Percentiles rank a stretch among this genome's conserved stretches.
These are phyloP conservation scores for Citrus reticulata DNA, from an alignment of 345 rosid genomes.

Conservation along the genomic window DNA sequence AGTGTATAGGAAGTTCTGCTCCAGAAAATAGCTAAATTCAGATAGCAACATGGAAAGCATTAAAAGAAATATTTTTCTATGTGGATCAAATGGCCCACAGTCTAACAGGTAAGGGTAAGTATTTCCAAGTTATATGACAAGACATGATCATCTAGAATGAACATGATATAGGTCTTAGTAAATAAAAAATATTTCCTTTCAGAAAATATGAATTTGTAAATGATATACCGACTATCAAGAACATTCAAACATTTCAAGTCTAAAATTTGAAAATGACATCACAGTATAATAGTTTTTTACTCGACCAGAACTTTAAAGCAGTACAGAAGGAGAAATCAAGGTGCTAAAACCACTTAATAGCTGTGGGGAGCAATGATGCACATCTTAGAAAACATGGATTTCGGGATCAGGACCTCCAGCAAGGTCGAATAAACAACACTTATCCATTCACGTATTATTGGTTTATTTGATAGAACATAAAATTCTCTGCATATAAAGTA, in stretches of 20 bases:
- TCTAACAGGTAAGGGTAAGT: background rate
- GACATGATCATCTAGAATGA: background rate
- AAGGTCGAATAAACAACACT: background rate
- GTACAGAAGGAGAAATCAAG: background rate
- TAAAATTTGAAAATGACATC: background rate
- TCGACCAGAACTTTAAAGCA: background rate
- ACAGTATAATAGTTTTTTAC: background rate
- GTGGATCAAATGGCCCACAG: background rate
- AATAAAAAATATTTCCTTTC: background rate
- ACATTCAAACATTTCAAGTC: background rate
- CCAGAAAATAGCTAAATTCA: slow-evolving; percentile 29
- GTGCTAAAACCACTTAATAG: background rate
- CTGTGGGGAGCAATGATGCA: background rate
- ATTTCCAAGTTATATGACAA: background rate
- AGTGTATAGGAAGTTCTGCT: slow-evolving; percentile 85
- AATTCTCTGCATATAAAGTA: background rate
- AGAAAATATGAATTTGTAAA: background rate
- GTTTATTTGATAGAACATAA: background rate
- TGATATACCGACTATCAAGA: background rate
- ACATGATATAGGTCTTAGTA: background rate
- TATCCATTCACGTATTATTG: background rate
- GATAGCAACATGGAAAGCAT: slow-evolving; percentile 6
- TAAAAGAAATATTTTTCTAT: background rate
- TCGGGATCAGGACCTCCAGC: background rate
- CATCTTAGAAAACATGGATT: background rate